These are phyloP conservation scores for Anthostomella pinea DNA, from an alignment of 2,329 filamentous ascomycete genomes.

Conservation along the genomic window DNA sequence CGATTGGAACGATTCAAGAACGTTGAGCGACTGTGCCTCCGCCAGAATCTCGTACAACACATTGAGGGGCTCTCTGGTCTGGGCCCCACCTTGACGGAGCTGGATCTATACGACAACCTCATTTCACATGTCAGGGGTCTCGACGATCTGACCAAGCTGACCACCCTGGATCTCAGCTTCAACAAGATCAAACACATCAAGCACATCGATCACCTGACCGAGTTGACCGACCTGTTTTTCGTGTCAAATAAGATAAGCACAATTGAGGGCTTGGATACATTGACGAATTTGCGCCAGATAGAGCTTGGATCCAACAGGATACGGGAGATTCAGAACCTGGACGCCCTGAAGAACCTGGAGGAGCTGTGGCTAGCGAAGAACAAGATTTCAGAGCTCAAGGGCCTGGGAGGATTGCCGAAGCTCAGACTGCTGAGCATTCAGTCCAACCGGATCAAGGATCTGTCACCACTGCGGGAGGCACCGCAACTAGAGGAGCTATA, in stretches of 20 bases:
- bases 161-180: constrained; percentile 85
- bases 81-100: constrained; percentile 68
- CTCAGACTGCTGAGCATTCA: constrained; percentile 90
- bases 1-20: constrained; percentile 80
- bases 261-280: constrained; percentile 78
- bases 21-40: constrained; percentile 76
- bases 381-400: constrained; percentile 82
- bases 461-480: constrained; percentile 72
- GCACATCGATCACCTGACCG: constrained; percentile 71
- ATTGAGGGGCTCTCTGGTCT: constrained; percentile 72
- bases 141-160: constrained; percentile 73
- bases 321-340: constrained; percentile 81
- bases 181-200: constrained; percentile 99
- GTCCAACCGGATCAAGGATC: constrained; percentile 82
- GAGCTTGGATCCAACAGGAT: constrained; percentile 93
- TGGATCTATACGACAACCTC: constrained; percentile 96
- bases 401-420: constrained; percentile 71
- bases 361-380: constrained; percentile 96
- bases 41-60: constrained; percentile 82
- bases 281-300: constrained; percentile 74
- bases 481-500: constrained; percentile 87
- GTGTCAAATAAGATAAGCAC: constrained; percentile 90
- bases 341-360: constrained; percentile 72
- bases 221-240: constrained; percentile 82
- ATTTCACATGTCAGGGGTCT: constrained; percentile 84